Percentiles rank a stretch among this genome's conserved stretches.
Conservation (phyloP, 768 basidiomycete species). For the Tulasnella sp. region DNA sequence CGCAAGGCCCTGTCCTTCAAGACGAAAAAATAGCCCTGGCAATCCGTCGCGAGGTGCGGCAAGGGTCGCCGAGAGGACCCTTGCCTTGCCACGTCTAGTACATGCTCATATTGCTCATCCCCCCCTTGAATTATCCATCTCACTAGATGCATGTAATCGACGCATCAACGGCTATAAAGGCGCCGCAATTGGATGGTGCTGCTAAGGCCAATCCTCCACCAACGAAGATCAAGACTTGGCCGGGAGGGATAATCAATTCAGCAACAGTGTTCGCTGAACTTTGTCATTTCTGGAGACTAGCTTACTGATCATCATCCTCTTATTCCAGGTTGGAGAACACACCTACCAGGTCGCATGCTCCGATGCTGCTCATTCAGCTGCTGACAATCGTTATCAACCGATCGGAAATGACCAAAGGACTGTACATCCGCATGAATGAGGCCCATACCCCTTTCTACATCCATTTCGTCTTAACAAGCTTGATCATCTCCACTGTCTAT, state of each 20-base stretch:
- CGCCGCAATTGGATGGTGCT: no score
- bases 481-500: not conserved
- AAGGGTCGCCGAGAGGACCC: no score
- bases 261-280: not conserved
- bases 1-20: no score
- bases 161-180: no score
- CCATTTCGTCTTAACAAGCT: not conserved
- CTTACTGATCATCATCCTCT: not conserved
- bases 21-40: no score
- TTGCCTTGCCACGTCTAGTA: no score
- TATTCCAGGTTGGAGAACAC: slow-evolving; percentile 3
- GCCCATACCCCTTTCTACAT: not conserved
- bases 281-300: not conserved
- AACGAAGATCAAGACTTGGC: not conserved
- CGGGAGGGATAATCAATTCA: slow-evolving; percentile 3
- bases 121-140: no score
- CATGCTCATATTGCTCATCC: no score
- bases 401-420: not conserved
- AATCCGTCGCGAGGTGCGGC: no score
- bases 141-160: no score
- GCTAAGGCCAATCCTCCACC: no score
- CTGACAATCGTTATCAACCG: slow-evolving; percentile 1
- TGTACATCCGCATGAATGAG: slow-evolving; percentile 4
- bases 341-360: not conserved
- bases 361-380: not conserved